Evolutionary conservation across 331 rosid species (phyloP).

Genomic region (Ulmus americana): DNA sequence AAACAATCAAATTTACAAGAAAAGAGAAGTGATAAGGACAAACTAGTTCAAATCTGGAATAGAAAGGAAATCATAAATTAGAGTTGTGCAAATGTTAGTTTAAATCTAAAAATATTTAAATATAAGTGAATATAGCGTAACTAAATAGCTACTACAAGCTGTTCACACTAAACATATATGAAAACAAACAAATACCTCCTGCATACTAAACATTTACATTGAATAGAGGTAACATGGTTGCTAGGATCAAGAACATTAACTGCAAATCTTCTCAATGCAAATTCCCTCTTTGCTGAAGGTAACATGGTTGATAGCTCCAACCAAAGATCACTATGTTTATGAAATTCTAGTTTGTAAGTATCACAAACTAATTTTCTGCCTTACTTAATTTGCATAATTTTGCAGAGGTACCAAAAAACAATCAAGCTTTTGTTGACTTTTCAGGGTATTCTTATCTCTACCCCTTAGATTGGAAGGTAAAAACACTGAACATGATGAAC

Average conservation of each 20-base stretch:
- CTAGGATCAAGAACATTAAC: slow-evolving; percentile 68
- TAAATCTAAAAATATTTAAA: too few species aligned
- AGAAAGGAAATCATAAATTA: too few species aligned
- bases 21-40: too few species aligned
- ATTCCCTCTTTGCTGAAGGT: slow-evolving; percentile 70
- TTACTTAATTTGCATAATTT: slow-evolving; percentile 3
- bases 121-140: too few species aligned
- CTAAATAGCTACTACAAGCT: too few species aligned
- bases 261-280: slow-evolving; percentile 43
- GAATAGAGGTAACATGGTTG: slow-evolving; percentile 21
- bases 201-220: too few species aligned
- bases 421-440: slow-evolving; percentile 63
- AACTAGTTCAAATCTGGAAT: too few species aligned
- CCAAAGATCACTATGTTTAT: background rate
- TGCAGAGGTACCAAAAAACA: slow-evolving; percentile 58
- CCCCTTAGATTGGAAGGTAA: slow-evolving; percentile 93
- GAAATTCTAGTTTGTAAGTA: background rate
- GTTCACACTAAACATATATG: too few species aligned
- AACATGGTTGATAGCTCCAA: slow-evolving; percentile 5
- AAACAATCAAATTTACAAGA: too few species aligned
- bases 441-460: slow-evolving; percentile 72
- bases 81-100: too few species aligned
- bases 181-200: too few species aligned
- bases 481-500: background rate
- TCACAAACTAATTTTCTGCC: background rate